Conservation (phyloP, 2,329 filamentous ascomycete species). For the Sporothrix sp. region DNA sequence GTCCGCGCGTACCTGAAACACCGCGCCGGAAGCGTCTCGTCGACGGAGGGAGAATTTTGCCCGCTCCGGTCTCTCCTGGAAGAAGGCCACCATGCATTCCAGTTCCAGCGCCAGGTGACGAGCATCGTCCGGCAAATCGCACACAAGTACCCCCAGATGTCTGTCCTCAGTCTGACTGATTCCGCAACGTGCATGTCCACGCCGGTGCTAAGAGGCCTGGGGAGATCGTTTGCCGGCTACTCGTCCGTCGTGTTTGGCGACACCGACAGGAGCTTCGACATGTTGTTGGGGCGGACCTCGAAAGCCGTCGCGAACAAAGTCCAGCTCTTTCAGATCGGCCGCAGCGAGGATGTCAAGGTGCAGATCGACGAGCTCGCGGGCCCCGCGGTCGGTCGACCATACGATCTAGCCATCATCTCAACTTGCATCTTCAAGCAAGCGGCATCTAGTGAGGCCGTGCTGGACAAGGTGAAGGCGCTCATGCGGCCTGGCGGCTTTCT, state of each 20-base stretch:
- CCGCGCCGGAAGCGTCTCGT: slow-evolving; percentile 16
- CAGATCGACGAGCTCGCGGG: background rate
- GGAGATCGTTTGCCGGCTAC: slow-evolving; percentile 21
- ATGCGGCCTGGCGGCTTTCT: slow-evolving; percentile 26
- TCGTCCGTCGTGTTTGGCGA: background rate
- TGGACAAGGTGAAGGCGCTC: slow-evolving; percentile 16
- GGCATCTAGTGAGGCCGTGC: background rate
- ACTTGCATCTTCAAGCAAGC: slow-evolving; percentile 18
- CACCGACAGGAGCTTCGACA: background rate
- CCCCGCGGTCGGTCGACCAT: background rate
- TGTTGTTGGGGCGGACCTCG: background rate
- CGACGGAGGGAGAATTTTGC: slow-evolving; percentile 9
- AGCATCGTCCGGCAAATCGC: slow-evolving; percentile 29
- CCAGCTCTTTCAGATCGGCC: background rate
- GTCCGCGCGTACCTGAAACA: background rate
- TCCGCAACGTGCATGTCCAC: slow-evolving; percentile 23
- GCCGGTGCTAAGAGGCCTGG: slow-evolving; percentile 25
- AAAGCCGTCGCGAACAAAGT: background rate
- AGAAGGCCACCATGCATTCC: slow-evolving; percentile 24
- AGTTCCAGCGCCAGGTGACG: slow-evolving; percentile 27
- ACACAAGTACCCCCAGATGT: slow-evolving; percentile 32
- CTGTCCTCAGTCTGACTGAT: slow-evolving; percentile 29
- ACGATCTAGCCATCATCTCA: slow-evolving; percentile 23
- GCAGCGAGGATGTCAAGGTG: background rate
- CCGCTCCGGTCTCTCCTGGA: slow-evolving; percentile 21